Evolutionary conservation across 192 early-diverging fungal genomes (phyloP), one percentile per base, ranked within the genome.

Genomic region (Paraglomus brasilianum): DNA sequence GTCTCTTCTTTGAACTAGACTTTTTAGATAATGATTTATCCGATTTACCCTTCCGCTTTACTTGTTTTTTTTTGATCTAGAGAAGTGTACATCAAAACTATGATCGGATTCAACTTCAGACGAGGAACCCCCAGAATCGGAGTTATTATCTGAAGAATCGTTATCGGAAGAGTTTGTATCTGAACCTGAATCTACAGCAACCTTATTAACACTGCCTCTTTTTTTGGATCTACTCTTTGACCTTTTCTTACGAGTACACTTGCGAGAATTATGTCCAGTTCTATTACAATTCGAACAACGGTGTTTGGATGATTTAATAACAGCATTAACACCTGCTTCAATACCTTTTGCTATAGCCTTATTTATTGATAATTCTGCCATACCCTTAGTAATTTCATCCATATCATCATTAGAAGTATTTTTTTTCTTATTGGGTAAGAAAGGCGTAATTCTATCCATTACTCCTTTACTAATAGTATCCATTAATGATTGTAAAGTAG

Each of bases 391-490:
- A 17, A 66, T 24, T 50, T 66, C 19, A 66, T 66, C 64, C 13
- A 41, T 3, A 45, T 66, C 64, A 51, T 51, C 64, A 38, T 66
- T 50, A 43, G 30, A 6, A 66, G 9, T 66, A 51, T 56, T 56
- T n/a, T 56, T 56, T 56, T 45, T 66, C 44, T 66, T 50, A 46
- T 50, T 50, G 24, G 64, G 48, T 66, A 51, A 66, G 22, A 66
- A 30, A 38, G 64, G 41, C 14, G 64, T 43, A 30, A 30, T 30
- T 65, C 40, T 65, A 65, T 65, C 47, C 6, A 50, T 39, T 49
- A 65, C 63, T 30, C 63, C 47, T 65, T 65, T 65, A 65, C 38
- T 65, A 50, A 65, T 65, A 42, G 63, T 65, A 50, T 65, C 63
- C 40, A 65, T 65, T 48, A 65, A 22, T 50, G 63, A 36, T 65